Percentiles rank a stretch among this genome's conserved stretches.
Conservation (phyloP, 305 asterid species). For the Petunia hybrid region DNA sequence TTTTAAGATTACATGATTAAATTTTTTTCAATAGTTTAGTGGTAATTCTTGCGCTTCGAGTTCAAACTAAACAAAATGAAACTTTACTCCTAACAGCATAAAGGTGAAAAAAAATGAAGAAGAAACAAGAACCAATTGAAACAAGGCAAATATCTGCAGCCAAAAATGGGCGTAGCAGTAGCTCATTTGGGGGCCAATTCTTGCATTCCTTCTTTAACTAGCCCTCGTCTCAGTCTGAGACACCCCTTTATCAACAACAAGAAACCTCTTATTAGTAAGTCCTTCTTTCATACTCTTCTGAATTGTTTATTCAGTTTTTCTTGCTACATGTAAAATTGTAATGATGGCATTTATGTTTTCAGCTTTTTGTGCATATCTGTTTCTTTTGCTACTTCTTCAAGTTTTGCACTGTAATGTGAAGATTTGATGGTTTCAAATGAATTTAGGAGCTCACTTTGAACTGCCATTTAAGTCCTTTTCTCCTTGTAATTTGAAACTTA, state of each 20-base stretch:
- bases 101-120: conserved; percentile 16
- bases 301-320: background rate
- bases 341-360: background rate
- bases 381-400: background rate
- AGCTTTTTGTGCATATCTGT: background rate
- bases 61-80: no score
- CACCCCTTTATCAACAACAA: conserved; percentile 40
- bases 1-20: no score
- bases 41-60: no score
- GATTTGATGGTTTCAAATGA: conserved; percentile 8
- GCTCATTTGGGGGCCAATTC: conserved; percentile 50
- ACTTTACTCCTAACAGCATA: background rate
- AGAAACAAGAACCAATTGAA: conserved; percentile 44
- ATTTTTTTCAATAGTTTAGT: no score
- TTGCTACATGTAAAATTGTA: background rate
- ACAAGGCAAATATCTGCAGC: conserved; percentile 34
- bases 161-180: conserved; percentile 43
- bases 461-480: background rate
- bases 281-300: background rate
- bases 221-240: conserved; percentile 42
- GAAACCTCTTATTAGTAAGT: conserved; percentile 55
- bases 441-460: conserved; percentile 7
- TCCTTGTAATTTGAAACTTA: conserved; percentile 8
- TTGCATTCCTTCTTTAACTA: conserved; percentile 46
- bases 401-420: background rate